Conservation (phyloP, 192 early-diverging fungal genomes). For the Backusella mclennaniae region DNA sequence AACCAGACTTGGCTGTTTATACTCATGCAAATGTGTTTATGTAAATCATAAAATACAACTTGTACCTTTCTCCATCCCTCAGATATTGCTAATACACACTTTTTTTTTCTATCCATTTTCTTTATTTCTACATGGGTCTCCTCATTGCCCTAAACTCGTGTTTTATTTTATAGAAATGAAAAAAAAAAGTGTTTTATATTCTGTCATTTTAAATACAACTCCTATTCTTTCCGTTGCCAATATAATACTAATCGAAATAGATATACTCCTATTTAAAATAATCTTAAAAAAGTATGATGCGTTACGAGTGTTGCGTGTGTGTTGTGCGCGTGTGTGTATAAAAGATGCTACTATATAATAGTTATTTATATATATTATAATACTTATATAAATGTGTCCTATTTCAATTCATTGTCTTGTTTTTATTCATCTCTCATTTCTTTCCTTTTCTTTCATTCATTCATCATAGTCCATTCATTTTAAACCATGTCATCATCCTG, state of each 20-base stretch:
- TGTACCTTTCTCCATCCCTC: too few species aligned
- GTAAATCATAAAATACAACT: neutral
- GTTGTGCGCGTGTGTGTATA: too few species aligned
- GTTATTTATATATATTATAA: neutral
- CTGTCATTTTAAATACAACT: constrained; percentile 19
- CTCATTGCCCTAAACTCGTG: neutral
- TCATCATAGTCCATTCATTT: constrained; percentile 7
- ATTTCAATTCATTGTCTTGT: neutral
- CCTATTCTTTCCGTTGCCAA: neutral
- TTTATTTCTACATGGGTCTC: neutral
- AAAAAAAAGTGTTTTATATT: neutral
- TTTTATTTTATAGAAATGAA: neutral
- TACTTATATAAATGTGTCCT: neutral
- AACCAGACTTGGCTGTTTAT: neutral
- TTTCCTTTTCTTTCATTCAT: constrained; percentile 7
- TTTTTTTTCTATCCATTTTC: neutral
- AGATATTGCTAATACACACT: neutral
- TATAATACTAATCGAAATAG: neutral
- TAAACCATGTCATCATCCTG: constrained; percentile 15
- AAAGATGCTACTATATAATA: neutral
- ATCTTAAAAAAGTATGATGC: neutral
- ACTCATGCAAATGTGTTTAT: neutral
- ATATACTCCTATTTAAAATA: neutral
- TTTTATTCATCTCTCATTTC: neutral
- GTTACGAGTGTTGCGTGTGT: neutral